Conservation (phyloP, 2,329 filamentous ascomycete species). For the Trichoderma guizhouense region DNA sequence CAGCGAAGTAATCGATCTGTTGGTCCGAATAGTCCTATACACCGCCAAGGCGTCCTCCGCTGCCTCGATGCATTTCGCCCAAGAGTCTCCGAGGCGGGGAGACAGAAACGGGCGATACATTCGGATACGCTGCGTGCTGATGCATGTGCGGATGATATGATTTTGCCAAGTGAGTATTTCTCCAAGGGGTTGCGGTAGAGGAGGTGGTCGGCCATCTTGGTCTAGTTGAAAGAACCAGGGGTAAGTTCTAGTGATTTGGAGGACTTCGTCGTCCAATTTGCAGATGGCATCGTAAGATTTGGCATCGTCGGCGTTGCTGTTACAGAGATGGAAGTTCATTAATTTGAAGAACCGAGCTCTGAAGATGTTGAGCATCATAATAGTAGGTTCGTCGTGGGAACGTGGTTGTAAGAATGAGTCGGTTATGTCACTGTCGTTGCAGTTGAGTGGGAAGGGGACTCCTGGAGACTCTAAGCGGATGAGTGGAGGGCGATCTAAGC, state of each 20-base stretch:
- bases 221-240: slow-evolving; percentile 21
- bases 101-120: slow-evolving; percentile 21
- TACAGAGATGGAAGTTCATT: slow-evolving; percentile 16
- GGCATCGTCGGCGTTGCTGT: not conserved
- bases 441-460: slow-evolving; percentile 21
- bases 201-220: slow-evolving; percentile 13
- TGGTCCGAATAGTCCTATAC: slow-evolving; percentile 9
- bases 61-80: slow-evolving; percentile 20
- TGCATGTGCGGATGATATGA: slow-evolving; percentile 22
- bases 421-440: slow-evolving; percentile 21
- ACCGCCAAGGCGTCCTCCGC: slow-evolving; percentile 18
- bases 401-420: not conserved
- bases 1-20: slow-evolving; percentile 4
- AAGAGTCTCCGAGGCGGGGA: slow-evolving; percentile 8
- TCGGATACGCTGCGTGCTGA: slow-evolving; percentile 24
- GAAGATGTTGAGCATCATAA: slow-evolving; percentile 22
- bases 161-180: slow-evolving; percentile 21
- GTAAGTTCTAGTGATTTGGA: slow-evolving; percentile 9
- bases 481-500: slow-evolving; percentile 18
- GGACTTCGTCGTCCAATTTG: slow-evolving; percentile 15
- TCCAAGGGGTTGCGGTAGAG: slow-evolving; percentile 4
- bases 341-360: slow-evolving; percentile 20
- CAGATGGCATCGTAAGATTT: slow-evolving; percentile 13
- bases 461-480: slow-evolving; percentile 19
- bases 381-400: slow-evolving; percentile 18